Percentiles rank a stretch among this genome's conserved stretches.
These are phyloP conservation scores for Nothophaeocryptopus gaeumannii DNA, from an alignment of 2,329 filamentous ascomycete genomes.

Conservation along the genomic window DNA sequence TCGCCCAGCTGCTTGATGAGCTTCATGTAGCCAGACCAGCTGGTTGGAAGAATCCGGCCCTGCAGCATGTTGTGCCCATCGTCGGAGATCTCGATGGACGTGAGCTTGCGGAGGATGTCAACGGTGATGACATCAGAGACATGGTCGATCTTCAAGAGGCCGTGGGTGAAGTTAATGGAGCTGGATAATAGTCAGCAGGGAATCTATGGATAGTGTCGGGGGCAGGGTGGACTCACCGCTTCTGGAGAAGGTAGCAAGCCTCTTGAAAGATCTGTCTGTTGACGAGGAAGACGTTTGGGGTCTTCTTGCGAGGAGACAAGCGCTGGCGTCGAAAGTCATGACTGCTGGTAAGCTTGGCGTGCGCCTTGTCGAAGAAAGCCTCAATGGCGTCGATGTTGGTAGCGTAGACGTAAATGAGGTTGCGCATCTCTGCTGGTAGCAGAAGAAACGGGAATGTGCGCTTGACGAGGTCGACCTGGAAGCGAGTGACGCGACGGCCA, in stretches of 20 bases:
- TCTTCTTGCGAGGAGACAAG: slow-evolving; percentile 14
- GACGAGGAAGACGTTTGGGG: slow-evolving; percentile 35
- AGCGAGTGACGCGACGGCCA: slow-evolving; percentile 24
- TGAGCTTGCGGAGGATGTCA: slow-evolving; percentile 26
- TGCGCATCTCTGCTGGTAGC: slow-evolving; percentile 29
- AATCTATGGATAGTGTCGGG: neutral
- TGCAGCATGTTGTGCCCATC: slow-evolving; percentile 75
- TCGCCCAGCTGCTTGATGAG: slow-evolving; percentile 26
- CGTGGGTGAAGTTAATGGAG: slow-evolving; percentile 31
- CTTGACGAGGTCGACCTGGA: slow-evolving; percentile 18
- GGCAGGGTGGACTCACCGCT: slow-evolving; percentile 3
- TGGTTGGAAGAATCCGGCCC: slow-evolving; percentile 13
- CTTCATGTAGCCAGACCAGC: slow-evolving; percentile 30
- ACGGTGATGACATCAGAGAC: slow-evolving; percentile 23
- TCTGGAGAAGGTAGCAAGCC: slow-evolving; percentile 27
- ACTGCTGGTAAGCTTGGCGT: slow-evolving; percentile 6
- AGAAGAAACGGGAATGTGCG: slow-evolving; percentile 28
- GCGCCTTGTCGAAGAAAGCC: slow-evolving; percentile 22
- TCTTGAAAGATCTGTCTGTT: slow-evolving; percentile 37
- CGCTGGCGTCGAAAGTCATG: neutral
- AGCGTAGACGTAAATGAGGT: slow-evolving; percentile 26
- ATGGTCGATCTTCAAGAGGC: slow-evolving; percentile 19
- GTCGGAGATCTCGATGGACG: slow-evolving; percentile 69
- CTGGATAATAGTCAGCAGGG: slow-evolving; percentile 7
- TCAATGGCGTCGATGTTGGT: slow-evolving; percentile 23